Base-by-base conservation (phyloP, 108 stramenopile species). In the Fistulifera solaris region DNA sequence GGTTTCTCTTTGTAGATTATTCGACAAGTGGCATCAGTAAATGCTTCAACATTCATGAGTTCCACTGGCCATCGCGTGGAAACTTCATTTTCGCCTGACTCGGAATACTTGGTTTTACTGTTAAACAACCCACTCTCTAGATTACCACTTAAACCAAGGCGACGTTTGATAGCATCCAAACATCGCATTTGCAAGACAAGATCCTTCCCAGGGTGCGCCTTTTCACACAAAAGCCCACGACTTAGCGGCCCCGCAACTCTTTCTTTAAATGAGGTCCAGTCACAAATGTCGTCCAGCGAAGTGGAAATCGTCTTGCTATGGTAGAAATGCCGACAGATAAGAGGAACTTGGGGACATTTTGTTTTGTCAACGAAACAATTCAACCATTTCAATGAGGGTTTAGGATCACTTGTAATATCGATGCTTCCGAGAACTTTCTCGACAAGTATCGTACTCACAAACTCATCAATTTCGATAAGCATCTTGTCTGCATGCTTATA, bases 391-490 rank as follows among this genome's bases (percentile, higher is more conserved):
- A 5, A 4, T 19, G 16, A 19, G 4, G 16, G 16, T 11, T 45
- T 45, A 6, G 19, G 16, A 19, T 45, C 21, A 21, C 44, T 21
- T 19, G 44, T 8, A 5, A 21, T 45, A 11, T 3, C 3, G 4
- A 45, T 11, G 3, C 6, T 45, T 4, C 44, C 44, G 19, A 45
- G 4, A 5, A 21, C 44, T 19, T 17, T 6, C 11, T 45, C 44
- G 44, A 11, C 44, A 21, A 3, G 21, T 11, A 11, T 11, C 11
- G 16, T 21, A 3, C 19, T 11, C 4, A 11, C 44, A 45, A 19
- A 21, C 44, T 45, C 44, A 21, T 45, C 44, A 17, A 45, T 21
- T 45, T 45, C 44, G 11, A 45, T 45, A 17, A 45, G 5, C 44
- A 45, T 45, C 7, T 21, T 17, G 7, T 4, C 44, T 21, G 44